Base-by-base conservation (phyloP, 176 grass and related monocot species). In the Paspalum vaginatum region DNA sequence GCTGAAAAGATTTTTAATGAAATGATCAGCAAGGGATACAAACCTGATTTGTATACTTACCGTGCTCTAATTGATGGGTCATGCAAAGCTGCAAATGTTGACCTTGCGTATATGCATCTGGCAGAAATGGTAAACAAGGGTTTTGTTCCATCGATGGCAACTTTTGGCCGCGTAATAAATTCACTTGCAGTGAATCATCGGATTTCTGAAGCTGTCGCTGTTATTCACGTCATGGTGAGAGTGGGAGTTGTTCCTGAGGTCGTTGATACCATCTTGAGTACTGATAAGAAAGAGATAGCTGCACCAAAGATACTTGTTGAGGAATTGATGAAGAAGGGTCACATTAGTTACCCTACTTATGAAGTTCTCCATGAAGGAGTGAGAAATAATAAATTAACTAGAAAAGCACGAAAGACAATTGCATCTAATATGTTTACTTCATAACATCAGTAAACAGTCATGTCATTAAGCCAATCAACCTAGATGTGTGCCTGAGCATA, bases 301-400 rank as follows among this genome's bases (percentile, higher is more conserved):
- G 90, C 92, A 75, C 95, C 95, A 52, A 98, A 98, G 87, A 92
- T 98, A 85, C 85, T 98, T 80, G 90, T 98, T 59, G 95, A 98
- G 77, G 95, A 98, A 47, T 83, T 98, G 81, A 65, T 94, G 86
- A 98, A 94, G 32, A 32, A 32, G 48, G 90, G 92, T 68, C 90
- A 94, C 81, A 93, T 98, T 80, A 92, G 85, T 62, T 94, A 98
- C 61, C 62, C 41, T 91, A 85, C 95, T 21, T 98, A 98, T 76
- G 95, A 98, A 83, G 50, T 94, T 72, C 87, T 98, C 58, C 91
- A 94, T 81, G 92, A 89, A 86, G 95, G 92, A 84, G 87, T 94
- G 50, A 92, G 95, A 93, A 88, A 94, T 83, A 92, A 82, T 67
- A 94, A 85, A 47, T 51, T 92, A 71, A 73, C 50, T 80, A 89